Percentiles rank a stretch among this genome's conserved stretches.
phyloP scores from a whole-genome alignment of 2,329 filamentous ascomycete species.

The Aspergillus neoniger region DNA sequence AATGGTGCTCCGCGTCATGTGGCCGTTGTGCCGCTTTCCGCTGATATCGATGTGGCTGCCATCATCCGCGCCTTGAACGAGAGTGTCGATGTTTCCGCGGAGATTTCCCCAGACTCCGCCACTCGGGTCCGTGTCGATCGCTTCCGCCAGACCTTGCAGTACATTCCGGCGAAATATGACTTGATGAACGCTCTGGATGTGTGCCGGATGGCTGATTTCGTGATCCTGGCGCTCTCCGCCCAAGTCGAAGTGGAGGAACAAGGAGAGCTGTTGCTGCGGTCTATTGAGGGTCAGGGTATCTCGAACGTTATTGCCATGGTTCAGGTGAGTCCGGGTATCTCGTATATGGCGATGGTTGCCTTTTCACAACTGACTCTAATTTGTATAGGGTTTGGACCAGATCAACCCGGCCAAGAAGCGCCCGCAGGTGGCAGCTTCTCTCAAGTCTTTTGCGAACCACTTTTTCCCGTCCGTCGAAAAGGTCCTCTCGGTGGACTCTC shows the following conservation, averaged over 20 bases:
- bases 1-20: conserved; percentile 87
- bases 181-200: conserved; percentile 79
- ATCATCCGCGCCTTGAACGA: conserved; percentile 72
- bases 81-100: conserved; percentile 75
- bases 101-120: conserved; percentile 59
- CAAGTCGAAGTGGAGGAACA: conserved; percentile 74
- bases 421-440: conserved; percentile 72
- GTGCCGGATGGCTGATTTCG: conserved; percentile 85
- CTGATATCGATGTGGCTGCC: conserved; percentile 66
- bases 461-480: conserved; percentile 94
- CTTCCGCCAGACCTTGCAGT: conserved; percentile 94
- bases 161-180: conserved; percentile 72
- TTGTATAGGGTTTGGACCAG: conserved; percentile 62
- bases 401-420: conserved; percentile 79
- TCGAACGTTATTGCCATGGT: conserved; percentile 88
- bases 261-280: conserved; percentile 81
- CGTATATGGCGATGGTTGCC: neutral
- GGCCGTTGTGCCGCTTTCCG: conserved; percentile 81
- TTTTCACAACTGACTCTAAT: neutral
- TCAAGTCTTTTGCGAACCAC: conserved; percentile 90
- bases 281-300: conserved; percentile 89
- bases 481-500: conserved; percentile 81
- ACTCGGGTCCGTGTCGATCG: conserved; percentile 74
- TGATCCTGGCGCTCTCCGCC: conserved; percentile 81
- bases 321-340: conserved; percentile 48